Base-by-base conservation (phyloP, 1,139 yeast species). In the Taphrina deformans region DNA sequence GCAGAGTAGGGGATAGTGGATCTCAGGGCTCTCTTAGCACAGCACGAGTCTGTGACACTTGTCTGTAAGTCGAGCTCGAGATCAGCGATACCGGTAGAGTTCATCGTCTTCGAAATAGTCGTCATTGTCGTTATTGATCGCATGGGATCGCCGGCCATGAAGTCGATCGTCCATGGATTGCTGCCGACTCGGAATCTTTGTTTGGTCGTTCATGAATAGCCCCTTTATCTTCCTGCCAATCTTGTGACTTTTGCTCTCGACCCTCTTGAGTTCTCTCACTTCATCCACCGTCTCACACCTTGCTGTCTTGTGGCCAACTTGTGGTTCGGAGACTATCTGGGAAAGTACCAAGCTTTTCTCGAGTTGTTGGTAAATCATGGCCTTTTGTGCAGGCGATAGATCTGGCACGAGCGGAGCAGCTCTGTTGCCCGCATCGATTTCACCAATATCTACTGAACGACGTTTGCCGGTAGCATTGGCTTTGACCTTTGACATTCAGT, bases 391-490 rank as follows among this genome's bases (percentile, higher is more conserved):
- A 14, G 55, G 35, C 2, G 63, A 40, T 9, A 59, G 18, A 24
- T 59, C 63, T 14, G 63, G 63, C 16, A 59, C 63, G 40, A 59
- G 56, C 16, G 63, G 63, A 14, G 55, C 21, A n/a, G 18, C 23
- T 12, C 24, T 29, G 10, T n/a, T 12, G 31, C 14, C 14, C n/a
- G 26, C 35, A 9, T 40, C 48, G n/a, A 46, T 33, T 16, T 21
- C 62, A 9, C 31, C 62, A 12, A 58, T 23, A 31, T 44, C 45
- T 18, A 46, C 38, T 10, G 62, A 58, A 24, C 55, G 55, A 12
- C 62, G 62, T 27, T 58, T 58, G 62, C 62, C 62, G 5, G 55
- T 51, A 21, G 27, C n/a, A 6, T 18, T 44, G 6, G 18, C 14
- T 33, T 51, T 29, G 16, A 16, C 35, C 21, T 27, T 48, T n/a